Evolutionary conservation across 2,329 filamentous ascomycete species (phyloP).

Genomic region (Ophiosphaerella herpotricha): DNA sequence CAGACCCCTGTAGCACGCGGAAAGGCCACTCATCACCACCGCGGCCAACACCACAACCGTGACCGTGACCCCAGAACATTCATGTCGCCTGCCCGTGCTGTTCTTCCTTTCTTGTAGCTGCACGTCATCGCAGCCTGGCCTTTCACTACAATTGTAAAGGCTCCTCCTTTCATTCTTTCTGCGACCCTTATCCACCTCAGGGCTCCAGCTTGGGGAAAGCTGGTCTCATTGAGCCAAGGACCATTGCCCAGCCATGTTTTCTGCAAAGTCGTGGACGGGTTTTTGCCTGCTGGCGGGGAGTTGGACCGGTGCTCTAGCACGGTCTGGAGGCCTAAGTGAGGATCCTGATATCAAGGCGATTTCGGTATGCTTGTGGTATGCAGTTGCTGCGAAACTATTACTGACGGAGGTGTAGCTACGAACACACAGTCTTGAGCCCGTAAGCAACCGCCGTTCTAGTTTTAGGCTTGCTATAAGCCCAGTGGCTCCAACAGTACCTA

Average conservation of each 20-base stretch:
- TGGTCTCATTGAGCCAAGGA: constrained; percentile 17
- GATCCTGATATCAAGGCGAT: constrained; percentile 65
- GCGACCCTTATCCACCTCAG: constrained; percentile 2
- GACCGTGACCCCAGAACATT: constrained; percentile 19
- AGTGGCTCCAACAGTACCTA: constrained; percentile 10
- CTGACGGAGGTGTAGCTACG: constrained; percentile 64
- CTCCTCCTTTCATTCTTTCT: constrained; percentile 36
- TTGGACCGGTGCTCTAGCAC: constrained; percentile 32
- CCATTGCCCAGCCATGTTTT: constrained; percentile 36
- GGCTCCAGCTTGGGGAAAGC: constrained; percentile 16
- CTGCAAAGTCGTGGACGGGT: constrained; percentile 41
- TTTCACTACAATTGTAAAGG: constrained; percentile 29
- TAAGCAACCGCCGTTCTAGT: constrained; percentile 54
- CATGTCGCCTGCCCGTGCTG: constrained; percentile 31
- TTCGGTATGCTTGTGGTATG: constrained; percentile 56
- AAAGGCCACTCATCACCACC: constrained; percentile 42
- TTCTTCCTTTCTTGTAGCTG: constrained; percentile 32
- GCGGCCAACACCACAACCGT: constrained; percentile 8
- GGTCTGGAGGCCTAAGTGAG: constrained; percentile 38
- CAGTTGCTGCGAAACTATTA: constrained; percentile 19
- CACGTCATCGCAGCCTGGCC: constrained; percentile 9
- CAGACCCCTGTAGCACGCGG: constrained; percentile 31
- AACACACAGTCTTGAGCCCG: constrained; percentile 81
- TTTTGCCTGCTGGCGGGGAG: constrained; percentile 46
- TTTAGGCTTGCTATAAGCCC: too few species aligned